Evolutionary conservation across 139 green algal species (phyloP).

Genomic region (Chlorella sp.): DNA sequence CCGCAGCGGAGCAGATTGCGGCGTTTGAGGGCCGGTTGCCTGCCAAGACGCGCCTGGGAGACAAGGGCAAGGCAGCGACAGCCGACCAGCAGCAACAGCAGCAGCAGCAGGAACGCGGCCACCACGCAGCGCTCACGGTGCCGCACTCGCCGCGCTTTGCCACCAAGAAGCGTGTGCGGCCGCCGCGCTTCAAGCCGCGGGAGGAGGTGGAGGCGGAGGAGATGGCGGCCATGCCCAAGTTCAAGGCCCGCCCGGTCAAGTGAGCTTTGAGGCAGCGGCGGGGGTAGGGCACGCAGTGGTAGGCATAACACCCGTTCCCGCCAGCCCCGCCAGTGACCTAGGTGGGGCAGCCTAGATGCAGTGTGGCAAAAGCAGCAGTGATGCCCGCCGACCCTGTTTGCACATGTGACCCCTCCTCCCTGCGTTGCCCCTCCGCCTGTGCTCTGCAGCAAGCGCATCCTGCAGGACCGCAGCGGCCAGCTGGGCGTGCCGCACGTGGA

Average conservation of each 20-base stretch:
- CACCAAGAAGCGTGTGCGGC: slow-evolving; percentile 51
- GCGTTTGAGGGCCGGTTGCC: slow-evolving; percentile 19
- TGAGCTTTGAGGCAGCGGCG: slow-evolving; percentile 29
- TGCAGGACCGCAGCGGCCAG: slow-evolving; percentile 43
- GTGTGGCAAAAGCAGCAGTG: neutral
- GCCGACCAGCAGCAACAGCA: neutral
- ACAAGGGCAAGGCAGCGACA: neutral
- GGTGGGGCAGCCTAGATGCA: no score
- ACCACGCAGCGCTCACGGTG: neutral
- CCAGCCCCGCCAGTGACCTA: no score
- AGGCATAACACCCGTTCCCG: no score
- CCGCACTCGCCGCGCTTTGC: slow-evolving; percentile 47
- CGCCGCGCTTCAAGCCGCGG: slow-evolving; percentile 57
- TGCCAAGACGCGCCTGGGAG: neutral
- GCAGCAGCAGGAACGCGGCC: neutral
- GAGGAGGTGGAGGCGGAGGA: slow-evolving; percentile 64
- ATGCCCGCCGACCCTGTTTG: no score
- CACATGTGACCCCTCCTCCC: neutral
- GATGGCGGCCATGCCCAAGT: slow-evolving; percentile 58
- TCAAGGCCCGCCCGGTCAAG: slow-evolving; percentile 65
- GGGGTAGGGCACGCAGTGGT: neutral
- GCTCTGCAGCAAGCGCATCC: slow-evolving; percentile 45
- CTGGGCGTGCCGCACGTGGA: slow-evolving; percentile 56
- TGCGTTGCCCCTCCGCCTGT: neutral
- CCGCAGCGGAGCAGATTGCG: slow-evolving; percentile 35